These are phyloP conservation scores for Krasilnikovozyma curviuscula DNA, from an alignment of 768 basidiomycete species.

Conservation along the genomic window DNA sequence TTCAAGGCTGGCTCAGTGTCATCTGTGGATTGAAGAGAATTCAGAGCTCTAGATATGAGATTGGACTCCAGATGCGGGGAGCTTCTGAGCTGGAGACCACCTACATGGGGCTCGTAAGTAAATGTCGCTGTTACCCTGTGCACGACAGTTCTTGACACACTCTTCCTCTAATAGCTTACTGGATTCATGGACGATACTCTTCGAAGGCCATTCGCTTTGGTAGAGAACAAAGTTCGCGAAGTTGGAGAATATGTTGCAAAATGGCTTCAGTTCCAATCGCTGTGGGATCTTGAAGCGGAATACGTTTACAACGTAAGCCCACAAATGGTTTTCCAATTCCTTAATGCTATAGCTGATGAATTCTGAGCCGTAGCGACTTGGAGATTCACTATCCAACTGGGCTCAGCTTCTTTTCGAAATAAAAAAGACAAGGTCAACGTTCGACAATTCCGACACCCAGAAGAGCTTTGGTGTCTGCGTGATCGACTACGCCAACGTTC, in stretches of 20 bases:
- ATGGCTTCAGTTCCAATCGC: conserved; percentile 96
- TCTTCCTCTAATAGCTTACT: conserved; percentile 37
- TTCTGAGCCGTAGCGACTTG: conserved; percentile 37
- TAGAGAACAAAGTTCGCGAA: conserved; percentile 72
- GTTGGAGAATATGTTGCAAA: conserved; percentile 81
- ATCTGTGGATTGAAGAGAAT: conserved; percentile 72
- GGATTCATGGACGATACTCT: conserved; percentile 53
- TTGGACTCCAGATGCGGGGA: conserved; percentile 72
- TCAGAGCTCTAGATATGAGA: conserved; percentile 91
- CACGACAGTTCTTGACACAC: neutral
- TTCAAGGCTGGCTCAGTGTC: conserved; percentile 79
- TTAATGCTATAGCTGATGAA: neutral
- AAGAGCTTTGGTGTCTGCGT: conserved; percentile 82
- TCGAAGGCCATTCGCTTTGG: conserved; percentile 59
- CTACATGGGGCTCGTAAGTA: conserved; percentile 60
- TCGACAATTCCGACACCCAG: conserved; percentile 87
- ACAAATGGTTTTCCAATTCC: neutral
- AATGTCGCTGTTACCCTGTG: neutral
- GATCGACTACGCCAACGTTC: conserved; percentile 95
- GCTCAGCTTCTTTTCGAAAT: conserved; percentile 90
- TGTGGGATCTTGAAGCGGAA: conserved; percentile 96
- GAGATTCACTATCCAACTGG: conserved; percentile 84
- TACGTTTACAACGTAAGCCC: conserved; percentile 54
- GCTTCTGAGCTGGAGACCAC: conserved; percentile 45
- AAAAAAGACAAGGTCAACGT: conserved; percentile 86